Percentiles rank a stretch among this genome's conserved stretches.
phyloP scores from a whole-genome alignment of 345 rosid species.

The Jatropha curcas region DNA sequence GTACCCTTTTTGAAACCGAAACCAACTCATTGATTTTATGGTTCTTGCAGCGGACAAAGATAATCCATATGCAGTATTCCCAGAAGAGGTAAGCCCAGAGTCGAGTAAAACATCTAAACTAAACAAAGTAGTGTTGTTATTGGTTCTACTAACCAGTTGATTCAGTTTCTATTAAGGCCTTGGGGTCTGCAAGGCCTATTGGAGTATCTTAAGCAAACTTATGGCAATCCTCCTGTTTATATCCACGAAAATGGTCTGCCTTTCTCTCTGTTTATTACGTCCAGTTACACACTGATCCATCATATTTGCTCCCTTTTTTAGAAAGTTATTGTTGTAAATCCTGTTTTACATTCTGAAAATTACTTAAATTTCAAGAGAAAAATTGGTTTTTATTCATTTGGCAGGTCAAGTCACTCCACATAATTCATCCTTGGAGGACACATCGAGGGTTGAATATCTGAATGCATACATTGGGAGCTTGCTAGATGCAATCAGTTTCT shows the following conservation, averaged over 20 bases:
- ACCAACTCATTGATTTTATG: background rate
- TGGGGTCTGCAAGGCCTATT: constrained; percentile 37
- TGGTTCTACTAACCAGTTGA: too few relatives aligned
- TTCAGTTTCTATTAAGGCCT: constrained; percentile 39
- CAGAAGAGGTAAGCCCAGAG: constrained; percentile 3
- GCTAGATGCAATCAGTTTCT: constrained; percentile 51
- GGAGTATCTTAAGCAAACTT: constrained; percentile 36
- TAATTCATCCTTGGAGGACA: constrained; percentile 44
- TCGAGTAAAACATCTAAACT: too few relatives aligned
- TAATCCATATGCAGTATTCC: background rate
- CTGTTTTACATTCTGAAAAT: too few relatives aligned
- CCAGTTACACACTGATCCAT: background rate
- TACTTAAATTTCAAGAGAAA: too few relatives aligned
- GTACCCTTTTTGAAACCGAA: background rate
- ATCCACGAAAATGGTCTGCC: constrained; percentile 54
- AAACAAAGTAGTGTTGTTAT: background rate
- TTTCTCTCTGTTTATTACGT: background rate
- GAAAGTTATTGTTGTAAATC: too few relatives aligned
- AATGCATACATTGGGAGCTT: constrained; percentile 43
- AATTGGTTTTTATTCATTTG: background rate
- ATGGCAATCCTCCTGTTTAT: constrained; percentile 43
- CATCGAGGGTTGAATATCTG: constrained; percentile 41
- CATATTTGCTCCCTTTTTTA: too few relatives aligned
- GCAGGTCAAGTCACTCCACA: constrained; percentile 46
- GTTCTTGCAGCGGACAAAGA: background rate